Percentiles rank a stretch among this genome's conserved stretches.
Evolutionary conservation across 2,329 filamentous ascomycete species (phyloP).

Genomic region (Pezicula carpinea): DNA sequence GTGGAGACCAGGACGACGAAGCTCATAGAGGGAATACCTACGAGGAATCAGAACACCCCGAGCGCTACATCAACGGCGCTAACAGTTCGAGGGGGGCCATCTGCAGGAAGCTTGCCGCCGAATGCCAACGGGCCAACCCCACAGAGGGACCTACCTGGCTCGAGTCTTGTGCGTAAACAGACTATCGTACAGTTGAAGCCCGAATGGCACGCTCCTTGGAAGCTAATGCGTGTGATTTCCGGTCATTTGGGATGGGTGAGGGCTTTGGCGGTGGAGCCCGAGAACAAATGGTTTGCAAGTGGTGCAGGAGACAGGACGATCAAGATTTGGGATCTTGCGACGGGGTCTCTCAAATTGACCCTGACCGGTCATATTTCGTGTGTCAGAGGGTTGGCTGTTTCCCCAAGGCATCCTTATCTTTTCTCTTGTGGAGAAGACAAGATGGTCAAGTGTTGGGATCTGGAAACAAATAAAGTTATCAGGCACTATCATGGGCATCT

Average conservation of each 20-base stretch:
- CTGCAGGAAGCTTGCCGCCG: constrained; percentile 35
- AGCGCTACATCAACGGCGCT: constrained; percentile 51
- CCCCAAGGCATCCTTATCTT: constrained; percentile 88
- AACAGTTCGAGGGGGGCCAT: constrained; percentile 42
- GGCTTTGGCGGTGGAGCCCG: constrained; percentile 83
- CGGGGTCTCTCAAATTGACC: constrained; percentile 77
- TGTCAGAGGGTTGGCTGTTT: constrained; percentile 87
- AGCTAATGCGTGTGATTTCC: constrained; percentile 94
- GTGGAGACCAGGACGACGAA: constrained; percentile 50
- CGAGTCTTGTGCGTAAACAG: constrained; percentile 53
- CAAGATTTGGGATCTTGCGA: constrained; percentile 97
- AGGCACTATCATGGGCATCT: constrained; percentile 96
- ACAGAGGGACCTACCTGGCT: constrained; percentile 43
- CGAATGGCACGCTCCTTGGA: constrained; percentile 98
- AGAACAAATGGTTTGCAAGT: constrained; percentile 96
- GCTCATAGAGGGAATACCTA: constrained; percentile 61
- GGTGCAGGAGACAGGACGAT: constrained; percentile 94
- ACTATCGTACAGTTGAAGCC: constrained; percentile 68
- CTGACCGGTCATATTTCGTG: constrained; percentile 93
- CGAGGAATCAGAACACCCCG: constrained; percentile 27
- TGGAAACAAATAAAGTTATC: constrained; percentile 99
- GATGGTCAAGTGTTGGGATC: constrained; percentile 99
- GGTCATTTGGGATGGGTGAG: constrained; percentile 96
- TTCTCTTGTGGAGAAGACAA: constrained; percentile 99
- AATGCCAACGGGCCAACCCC: constrained; percentile 52